These are phyloP conservation scores for Fraxinus albicans DNA, from an alignment of 305 asterid species.

Conservation along the genomic window DNA sequence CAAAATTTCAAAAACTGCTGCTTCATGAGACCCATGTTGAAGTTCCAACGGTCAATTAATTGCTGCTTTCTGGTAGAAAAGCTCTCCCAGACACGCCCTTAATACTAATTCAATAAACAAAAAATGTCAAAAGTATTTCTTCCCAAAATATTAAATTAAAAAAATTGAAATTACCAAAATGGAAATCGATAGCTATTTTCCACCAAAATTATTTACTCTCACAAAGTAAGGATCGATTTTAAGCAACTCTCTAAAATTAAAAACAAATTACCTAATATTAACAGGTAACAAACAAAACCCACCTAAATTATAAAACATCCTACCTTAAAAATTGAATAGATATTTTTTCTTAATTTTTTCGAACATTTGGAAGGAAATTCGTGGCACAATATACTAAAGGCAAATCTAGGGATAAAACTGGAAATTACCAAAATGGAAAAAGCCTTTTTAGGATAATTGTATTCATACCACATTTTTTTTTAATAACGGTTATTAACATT, in stretches of 20 bases:
- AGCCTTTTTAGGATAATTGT: too few relatives aligned
- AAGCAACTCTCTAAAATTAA: slow-evolving; percentile 3
- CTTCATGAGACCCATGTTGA: too few relatives aligned
- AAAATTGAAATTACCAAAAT: not conserved
- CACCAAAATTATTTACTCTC: slow-evolving; percentile 17
- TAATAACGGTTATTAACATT: too few relatives aligned
- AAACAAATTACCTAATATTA: not conserved
- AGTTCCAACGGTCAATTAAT: too few relatives aligned
- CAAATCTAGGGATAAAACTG: not conserved
- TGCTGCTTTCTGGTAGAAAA: too few relatives aligned
- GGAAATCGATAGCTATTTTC: slow-evolving; percentile 17
- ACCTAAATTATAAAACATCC: not conserved
- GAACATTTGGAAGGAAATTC: not conserved
- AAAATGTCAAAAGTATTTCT: not conserved
- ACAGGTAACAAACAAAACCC: not conserved
- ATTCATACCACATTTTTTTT: too few relatives aligned
- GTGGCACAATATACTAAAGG: not conserved
- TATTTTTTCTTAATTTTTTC: too few relatives aligned
- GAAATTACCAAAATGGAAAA: slow-evolving; percentile 3
- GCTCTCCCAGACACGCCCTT: too few relatives aligned
- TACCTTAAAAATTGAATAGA: too few relatives aligned
- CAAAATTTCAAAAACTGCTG: too few relatives aligned
- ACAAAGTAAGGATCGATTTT: slow-evolving; percentile 8
- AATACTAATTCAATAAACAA: too few relatives aligned
- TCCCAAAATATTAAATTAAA: not conserved